Percentiles rank a stretch among this genome's conserved stretches.
phyloP scores from a whole-genome alignment of 345 rosid genomes.

The Gossypium australe region DNA sequence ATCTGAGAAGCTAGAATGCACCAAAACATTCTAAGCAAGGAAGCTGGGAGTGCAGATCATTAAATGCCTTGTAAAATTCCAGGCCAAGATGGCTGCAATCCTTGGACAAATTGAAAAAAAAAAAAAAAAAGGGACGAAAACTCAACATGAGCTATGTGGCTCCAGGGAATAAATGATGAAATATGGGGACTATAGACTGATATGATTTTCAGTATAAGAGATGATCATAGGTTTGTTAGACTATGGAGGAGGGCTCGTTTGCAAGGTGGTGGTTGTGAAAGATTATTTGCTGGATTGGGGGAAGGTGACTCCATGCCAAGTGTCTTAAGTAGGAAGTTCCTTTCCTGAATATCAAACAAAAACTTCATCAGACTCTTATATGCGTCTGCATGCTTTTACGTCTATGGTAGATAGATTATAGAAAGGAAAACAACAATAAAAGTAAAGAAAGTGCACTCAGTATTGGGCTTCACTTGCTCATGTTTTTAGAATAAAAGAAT shows the following conservation, averaged over 20 bases:
- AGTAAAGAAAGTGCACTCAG: background rate
- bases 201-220: slow-evolving; percentile 21
- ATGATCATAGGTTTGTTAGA: slow-evolving; percentile 36
- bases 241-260: slow-evolving; percentile 93
- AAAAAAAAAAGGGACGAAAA: slow-evolving; percentile 10
- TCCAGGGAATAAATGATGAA: slow-evolving; percentile 20
- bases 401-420: background rate
- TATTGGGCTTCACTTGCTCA: background rate
- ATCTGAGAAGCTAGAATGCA: slow-evolving; percentile 65
- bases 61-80: slow-evolving; percentile 64
- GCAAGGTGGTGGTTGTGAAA: slow-evolving; percentile 82
- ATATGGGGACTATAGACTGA: slow-evolving; percentile 21
- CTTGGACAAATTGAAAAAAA: slow-evolving; percentile 23
- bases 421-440: background rate
- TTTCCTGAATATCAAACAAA: slow-evolving; percentile 55
- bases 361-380: slow-evolving; percentile 20
- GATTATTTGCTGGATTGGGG: slow-evolving; percentile 48
- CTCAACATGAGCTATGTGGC: slow-evolving; percentile 20
- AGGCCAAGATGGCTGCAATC: slow-evolving; percentile 80
- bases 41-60: slow-evolving; percentile 58
- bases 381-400: background rate
- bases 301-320: slow-evolving; percentile 87
- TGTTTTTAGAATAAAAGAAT: background rate
- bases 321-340: slow-evolving; percentile 83
- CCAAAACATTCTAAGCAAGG: slow-evolving; percentile 56